Conservation (phyloP, 1,284 basidiomycete genomes). For the Ceratobasidium sp. region DNA sequence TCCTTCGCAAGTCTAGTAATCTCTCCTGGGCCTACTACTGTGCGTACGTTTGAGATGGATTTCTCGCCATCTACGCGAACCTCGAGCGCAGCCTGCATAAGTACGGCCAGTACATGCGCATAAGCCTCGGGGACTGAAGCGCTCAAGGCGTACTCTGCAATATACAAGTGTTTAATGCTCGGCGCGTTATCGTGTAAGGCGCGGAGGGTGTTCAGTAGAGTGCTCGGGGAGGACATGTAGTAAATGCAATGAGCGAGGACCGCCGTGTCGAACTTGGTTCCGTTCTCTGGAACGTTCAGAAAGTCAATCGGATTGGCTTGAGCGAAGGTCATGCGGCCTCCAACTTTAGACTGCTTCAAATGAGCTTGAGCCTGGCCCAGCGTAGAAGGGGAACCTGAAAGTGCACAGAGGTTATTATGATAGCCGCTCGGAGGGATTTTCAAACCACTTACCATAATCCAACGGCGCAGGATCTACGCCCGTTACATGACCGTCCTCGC, state of each 20-base stretch:
- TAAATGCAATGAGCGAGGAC: slow-evolving; percentile 61
- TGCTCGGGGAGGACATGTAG: slow-evolving; percentile 61
- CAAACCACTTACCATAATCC: slow-evolving; percentile 58
- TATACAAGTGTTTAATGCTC: slow-evolving; percentile 53
- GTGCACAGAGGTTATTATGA: slow-evolving; percentile 12
- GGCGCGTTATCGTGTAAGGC: slow-evolving; percentile 53
- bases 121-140: slow-evolving; percentile 52
- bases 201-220: slow-evolving; percentile 57
- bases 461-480: slow-evolving; percentile 61
- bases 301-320: slow-evolving; percentile 57
- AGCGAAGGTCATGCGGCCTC: slow-evolving; percentile 59
- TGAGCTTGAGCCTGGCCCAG: slow-evolving; percentile 61
- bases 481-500: slow-evolving; percentile 58
- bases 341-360: slow-evolving; percentile 56
- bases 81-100: slow-evolving; percentile 60
- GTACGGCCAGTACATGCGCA: slow-evolving; percentile 60
- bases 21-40: slow-evolving; percentile 57
- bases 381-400: slow-evolving; percentile 59
- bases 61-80: slow-evolving; percentile 54
- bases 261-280: slow-evolving; percentile 56
- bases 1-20: slow-evolving; percentile 56
- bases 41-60: slow-evolving; percentile 60
- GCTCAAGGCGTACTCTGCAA: slow-evolving; percentile 60
- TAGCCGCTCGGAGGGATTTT: background rate
- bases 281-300: slow-evolving; percentile 51